These are phyloP conservation scores for Coemansia pectinata DNA, from an alignment of 192 early-diverging fungal genomes.

Conservation along the genomic window DNA sequence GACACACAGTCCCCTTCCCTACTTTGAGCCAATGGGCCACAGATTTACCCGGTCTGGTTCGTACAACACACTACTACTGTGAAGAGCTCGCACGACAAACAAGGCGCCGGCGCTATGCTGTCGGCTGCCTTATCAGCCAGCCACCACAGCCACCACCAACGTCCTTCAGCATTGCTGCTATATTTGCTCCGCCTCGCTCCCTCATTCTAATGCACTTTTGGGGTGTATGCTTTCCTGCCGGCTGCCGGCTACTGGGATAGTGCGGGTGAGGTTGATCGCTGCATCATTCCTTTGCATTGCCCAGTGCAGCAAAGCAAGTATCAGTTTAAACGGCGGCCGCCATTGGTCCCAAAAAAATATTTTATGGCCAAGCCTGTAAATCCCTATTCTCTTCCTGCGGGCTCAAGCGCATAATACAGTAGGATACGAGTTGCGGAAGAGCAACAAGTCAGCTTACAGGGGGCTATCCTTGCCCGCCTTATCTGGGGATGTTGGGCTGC, in stretches of 20 bases:
- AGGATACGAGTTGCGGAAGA: neutral
- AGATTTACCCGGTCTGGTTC: neutral
- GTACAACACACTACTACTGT: neutral
- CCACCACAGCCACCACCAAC: neutral
- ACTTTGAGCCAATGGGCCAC: neutral
- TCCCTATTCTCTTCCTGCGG: neutral
- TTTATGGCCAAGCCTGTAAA: neutral
- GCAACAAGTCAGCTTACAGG: neutral
- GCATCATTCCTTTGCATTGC: constrained; percentile 3
- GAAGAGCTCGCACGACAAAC: neutral
- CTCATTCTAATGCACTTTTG: neutral
- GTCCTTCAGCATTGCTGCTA: neutral
- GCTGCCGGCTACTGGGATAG: neutral
- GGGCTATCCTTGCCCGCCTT: neutral
- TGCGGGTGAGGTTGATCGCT: neutral
- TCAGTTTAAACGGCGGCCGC: neutral
- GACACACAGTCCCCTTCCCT: neutral
- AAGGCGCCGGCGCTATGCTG: neutral
- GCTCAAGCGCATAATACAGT: neutral
- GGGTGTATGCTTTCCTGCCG: neutral
- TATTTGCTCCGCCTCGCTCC: neutral
- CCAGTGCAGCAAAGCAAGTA: neutral
- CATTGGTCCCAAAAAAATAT: constrained; percentile 9
- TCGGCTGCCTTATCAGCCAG: neutral
- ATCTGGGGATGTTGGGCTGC: neutral